Conservation (phyloP, 2,329 filamentous ascomycete species). For the Zasmidium citrigriseum region DNA sequence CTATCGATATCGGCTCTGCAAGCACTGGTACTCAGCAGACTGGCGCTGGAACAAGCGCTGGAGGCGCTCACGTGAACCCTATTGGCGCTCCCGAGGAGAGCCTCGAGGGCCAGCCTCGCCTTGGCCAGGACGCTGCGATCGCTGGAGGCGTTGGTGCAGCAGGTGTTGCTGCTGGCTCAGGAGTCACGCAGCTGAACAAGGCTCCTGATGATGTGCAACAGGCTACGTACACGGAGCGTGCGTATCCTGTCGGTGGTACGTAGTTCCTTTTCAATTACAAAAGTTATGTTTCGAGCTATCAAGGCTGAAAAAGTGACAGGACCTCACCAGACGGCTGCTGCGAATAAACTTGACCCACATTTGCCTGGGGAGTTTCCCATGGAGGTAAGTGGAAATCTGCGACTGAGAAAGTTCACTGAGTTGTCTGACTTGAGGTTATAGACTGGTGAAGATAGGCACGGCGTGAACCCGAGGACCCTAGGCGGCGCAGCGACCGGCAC, state of each 20-base stretch:
- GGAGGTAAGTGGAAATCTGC: conserved; percentile 11
- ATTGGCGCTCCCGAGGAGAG: conserved; percentile 5
- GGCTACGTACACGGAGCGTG: conserved; percentile 29
- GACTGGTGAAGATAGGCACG: conserved; percentile 13
- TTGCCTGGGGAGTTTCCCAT: conserved; percentile 35
- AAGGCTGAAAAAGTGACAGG: no score
- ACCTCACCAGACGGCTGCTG: conserved; percentile 29
- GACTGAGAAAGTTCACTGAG: background rate
- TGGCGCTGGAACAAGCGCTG: background rate
- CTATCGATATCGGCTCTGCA: background rate
- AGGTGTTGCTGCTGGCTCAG: conserved; percentile 1
- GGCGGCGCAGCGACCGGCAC: background rate
- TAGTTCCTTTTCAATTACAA: no score
- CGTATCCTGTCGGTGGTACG: conserved; percentile 22
- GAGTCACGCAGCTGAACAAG: conserved; percentile 14
- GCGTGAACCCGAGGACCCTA: background rate
- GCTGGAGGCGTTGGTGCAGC: conserved; percentile 13
- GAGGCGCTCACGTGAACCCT: conserved; percentile 10
- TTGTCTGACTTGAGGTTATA: background rate
- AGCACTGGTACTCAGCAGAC: background rate
- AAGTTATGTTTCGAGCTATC: no score
- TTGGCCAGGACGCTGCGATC: conserved; percentile 3
- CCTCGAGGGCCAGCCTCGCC: conserved; percentile 2
- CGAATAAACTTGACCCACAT: conserved; percentile 37
- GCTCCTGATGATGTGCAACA: conserved; percentile 23